Conservation (phyloP, 805 yeast species). For the Vanderwaltozyma yarrowii region DNA sequence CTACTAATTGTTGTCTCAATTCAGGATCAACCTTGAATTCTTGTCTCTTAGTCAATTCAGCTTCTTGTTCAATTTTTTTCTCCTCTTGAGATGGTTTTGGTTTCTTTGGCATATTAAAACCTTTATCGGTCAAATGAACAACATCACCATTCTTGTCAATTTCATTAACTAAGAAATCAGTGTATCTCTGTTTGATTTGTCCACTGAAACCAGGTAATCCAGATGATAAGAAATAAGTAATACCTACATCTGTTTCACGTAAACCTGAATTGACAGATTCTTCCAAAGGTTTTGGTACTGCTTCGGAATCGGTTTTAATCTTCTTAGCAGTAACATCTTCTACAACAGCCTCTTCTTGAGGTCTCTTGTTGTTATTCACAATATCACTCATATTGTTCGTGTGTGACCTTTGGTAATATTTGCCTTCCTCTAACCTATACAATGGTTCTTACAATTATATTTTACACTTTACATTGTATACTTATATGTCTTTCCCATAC, state of each 20-base stretch:
- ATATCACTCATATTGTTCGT: not conserved
- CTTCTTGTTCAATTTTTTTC: constrained; percentile 27
- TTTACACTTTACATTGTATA: no score
- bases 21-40: constrained; percentile 38
- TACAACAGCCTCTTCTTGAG: not conserved
- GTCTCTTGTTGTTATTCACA: not conserved
- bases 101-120: constrained; percentile 47
- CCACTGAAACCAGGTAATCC: constrained; percentile 62
- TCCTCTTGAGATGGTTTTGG: constrained; percentile 34
- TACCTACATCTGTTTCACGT: constrained; percentile 78
- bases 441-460: no score
- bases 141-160: constrained; percentile 60
- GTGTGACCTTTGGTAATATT: no score
- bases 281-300: not conserved
- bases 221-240: constrained; percentile 53
- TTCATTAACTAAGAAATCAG: constrained; percentile 92
- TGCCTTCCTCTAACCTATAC: no score
- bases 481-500: no score
- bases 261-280: constrained; percentile 22
- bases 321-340: not conserved
- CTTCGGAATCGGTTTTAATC: not conserved
- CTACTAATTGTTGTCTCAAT: constrained; percentile 38
- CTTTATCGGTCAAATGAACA: constrained; percentile 65
- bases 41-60: constrained; percentile 21
- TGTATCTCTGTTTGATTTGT: constrained; percentile 73